A percentile compares a stretch with the other conserved stretches of the same genome.
phyloP scores from a whole-genome alignment of 2,329 filamentous ascomycete genomes.

The Penicillium rolfsii region DNA sequence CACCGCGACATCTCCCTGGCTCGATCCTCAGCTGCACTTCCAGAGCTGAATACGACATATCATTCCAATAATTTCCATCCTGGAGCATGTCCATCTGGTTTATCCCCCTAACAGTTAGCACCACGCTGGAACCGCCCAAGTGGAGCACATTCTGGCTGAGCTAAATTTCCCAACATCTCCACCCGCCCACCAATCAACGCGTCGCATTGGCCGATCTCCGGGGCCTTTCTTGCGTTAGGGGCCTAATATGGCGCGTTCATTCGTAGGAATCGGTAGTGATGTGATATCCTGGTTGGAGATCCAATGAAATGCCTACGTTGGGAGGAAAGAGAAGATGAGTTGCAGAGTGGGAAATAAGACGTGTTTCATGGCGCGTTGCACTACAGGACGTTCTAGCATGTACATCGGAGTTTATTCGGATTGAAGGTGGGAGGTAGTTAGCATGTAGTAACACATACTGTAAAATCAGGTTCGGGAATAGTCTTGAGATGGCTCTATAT shows the following conservation, averaged over 20 bases:
- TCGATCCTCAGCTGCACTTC: too few relatives aligned
- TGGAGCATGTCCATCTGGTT: neutral
- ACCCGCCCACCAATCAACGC: neutral
- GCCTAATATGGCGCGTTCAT: neutral
- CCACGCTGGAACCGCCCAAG: slow-evolving; percentile 20
- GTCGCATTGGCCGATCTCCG: slow-evolving; percentile 1
- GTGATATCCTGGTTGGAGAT: slow-evolving; percentile 1
- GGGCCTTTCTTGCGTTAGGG: neutral
- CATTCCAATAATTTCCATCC: slow-evolving; percentile 11
- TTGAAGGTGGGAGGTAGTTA: neutral
- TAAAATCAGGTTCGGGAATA: neutral
- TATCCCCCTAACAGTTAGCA: neutral
- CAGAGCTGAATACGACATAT: neutral
- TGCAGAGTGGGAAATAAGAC: slow-evolving; percentile 1
- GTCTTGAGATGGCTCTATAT: neutral
- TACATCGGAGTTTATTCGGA: neutral
- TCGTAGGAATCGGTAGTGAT: neutral
- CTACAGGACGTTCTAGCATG: neutral
- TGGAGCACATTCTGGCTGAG: slow-evolving; percentile 12
- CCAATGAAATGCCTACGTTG: neutral
- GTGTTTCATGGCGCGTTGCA: slow-evolving; percentile 5
- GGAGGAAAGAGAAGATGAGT: neutral
- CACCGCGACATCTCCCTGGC: too few relatives aligned
- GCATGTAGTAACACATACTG: too few relatives aligned
- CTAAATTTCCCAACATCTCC: slow-evolving; percentile 2